phyloP scores from a whole-genome alignment of 257 asterid species.

The Penstemon davidsonii region DNA sequence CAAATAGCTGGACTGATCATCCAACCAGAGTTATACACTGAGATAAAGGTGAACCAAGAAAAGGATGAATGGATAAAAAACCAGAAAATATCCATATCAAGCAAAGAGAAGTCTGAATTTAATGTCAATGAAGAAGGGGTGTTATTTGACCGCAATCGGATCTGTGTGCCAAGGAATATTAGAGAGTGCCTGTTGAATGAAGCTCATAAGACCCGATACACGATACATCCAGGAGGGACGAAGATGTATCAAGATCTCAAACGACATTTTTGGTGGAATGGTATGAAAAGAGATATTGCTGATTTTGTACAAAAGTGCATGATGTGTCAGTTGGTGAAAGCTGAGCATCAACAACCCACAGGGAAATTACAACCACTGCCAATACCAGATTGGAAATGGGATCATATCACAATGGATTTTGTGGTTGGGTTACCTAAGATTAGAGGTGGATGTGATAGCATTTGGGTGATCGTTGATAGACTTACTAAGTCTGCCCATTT shows the following conservation, averaged over 20 bases:
- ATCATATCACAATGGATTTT: background rate
- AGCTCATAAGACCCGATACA: background rate
- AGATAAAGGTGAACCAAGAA: no score
- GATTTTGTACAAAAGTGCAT: background rate
- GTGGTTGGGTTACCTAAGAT: background rate
- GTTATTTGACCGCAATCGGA: background rate
- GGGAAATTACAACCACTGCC: background rate
- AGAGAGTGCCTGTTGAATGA: no score
- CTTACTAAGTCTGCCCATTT: no score
- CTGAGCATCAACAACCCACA: background rate
- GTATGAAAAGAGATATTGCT: conserved; percentile 2
- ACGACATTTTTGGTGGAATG: conserved; percentile 1
- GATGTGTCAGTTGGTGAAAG: no score
- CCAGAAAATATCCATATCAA: background rate
- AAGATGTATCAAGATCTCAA: background rate
- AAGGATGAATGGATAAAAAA: background rate
- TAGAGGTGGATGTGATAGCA: no score
- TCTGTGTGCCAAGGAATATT: background rate
- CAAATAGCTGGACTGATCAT: background rate
- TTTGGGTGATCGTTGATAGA: no score
- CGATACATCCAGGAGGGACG: background rate
- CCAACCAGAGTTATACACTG: background rate
- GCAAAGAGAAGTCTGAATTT: background rate
- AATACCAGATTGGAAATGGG: conserved; percentile 3
- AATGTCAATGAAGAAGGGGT: background rate